These are phyloP conservation scores for Globisporangium perplexum DNA, from an alignment of 352 stramenopile genomes.

Conservation along the genomic window DNA sequence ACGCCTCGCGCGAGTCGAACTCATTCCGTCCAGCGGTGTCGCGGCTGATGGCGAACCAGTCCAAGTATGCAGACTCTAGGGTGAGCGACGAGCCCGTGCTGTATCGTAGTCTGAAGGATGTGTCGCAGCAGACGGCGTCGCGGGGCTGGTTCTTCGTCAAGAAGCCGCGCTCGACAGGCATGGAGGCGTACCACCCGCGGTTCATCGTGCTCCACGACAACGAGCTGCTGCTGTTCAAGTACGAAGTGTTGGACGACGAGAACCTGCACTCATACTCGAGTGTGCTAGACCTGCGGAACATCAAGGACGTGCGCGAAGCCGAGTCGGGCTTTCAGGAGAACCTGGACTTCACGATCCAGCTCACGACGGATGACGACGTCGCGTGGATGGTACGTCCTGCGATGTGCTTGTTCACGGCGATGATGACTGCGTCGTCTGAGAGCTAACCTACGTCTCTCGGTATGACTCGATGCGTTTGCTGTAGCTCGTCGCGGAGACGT, in stretches of 20 bases:
- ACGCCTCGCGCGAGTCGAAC: conserved; percentile 49
- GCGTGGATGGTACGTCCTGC: conserved; percentile 66
- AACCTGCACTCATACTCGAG: conserved; percentile 60
- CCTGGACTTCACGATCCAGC: conserved; percentile 81
- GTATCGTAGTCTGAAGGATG: conserved; percentile 74
- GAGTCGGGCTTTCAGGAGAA: conserved; percentile 79
- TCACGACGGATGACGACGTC: conserved; percentile 64
- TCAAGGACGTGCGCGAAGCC: conserved; percentile 80
- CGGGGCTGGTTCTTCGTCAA: conserved; percentile 86
- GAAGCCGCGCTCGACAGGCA: conserved; percentile 49
- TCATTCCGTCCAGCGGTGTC: conserved; percentile 56
- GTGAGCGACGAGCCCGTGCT: conserved; percentile 39
- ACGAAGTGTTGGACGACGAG: conserved; percentile 74
- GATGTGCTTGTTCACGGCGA: conserved; percentile 5
- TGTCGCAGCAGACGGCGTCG: conserved; percentile 52
- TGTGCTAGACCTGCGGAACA: conserved; percentile 60
- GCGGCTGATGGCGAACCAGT: conserved; percentile 67
- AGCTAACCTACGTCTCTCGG: not conserved
- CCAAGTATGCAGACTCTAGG: conserved; percentile 67
- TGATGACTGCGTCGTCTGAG: not conserved
- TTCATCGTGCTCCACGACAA: conserved; percentile 83
- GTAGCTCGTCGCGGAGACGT: conserved; percentile 65
- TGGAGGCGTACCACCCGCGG: conserved; percentile 75
- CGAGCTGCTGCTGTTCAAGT: conserved; percentile 81
- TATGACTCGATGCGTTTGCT: not conserved